Base-by-base conservation (phyloP, 257 asterid genomes). In the Solanum tarijense region DNA sequence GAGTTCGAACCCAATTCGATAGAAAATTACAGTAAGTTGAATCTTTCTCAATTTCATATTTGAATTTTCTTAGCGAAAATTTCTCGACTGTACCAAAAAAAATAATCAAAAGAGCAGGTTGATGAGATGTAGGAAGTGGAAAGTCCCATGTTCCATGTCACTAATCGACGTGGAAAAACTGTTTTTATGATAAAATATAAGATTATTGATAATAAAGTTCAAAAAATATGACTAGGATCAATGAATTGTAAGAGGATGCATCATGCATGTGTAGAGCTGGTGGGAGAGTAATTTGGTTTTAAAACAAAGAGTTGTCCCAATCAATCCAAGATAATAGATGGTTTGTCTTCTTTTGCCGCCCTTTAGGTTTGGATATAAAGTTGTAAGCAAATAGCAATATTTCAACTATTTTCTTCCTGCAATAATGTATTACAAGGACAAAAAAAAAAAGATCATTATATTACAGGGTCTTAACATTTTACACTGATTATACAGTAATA, bases 81-180 rank as follows among this genome's bases (percentile, higher is more conserved):
- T 41, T 41, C 2, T 0, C 1, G 14, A 41, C 12, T 11, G 48
- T 41, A 13, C 58, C 83, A 23, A 38, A n/a, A 78, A 7, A 14
- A 31, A 29, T 3, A 41, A 41, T 43, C 38, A 79, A 79, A 79
- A 79, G 25, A 46, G 13, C 39, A 79, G 38, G 58, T 79, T 43
- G 69, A 48, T 82, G 85, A 82, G 43, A 48, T 48, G 85, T 48
- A 29, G 43, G 3, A 48, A 18, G 27, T 5, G 69, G 69, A 29
- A 82, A 82, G 11, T 48, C 69, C 85, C 43, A 16, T 82, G 85
- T 48, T 81, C 85, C 85, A 48, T 81, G 85, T 81, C 85, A 81
- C 85, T 29, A n/a, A 29, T 46, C 39, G 85, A 48, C 68, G 85
- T 81, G 85, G 85, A 81, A 29, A 74, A 21, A 55, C 11, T 55